These are phyloP conservation scores for Volvariella volvacea DNA, from an alignment of 1,284 basidiomycete species.

Conservation along the genomic window DNA sequence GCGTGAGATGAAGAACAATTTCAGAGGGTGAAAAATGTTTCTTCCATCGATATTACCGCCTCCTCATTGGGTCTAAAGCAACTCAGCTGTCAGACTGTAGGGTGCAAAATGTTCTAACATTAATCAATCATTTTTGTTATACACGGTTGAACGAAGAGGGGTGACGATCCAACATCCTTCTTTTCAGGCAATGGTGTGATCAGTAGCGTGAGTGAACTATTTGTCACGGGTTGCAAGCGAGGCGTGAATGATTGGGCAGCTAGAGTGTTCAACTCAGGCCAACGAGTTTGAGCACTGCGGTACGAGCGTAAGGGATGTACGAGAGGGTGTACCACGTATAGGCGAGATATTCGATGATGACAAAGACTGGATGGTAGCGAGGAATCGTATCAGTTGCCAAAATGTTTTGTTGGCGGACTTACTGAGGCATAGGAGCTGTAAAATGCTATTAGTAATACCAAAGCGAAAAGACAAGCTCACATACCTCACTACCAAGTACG, in stretches of 20 bases:
- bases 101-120: background rate
- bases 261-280: conserved; percentile 38
- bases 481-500: conserved; percentile 58
- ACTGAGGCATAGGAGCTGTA: conserved; percentile 29
- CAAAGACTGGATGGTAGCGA: conserved; percentile 56
- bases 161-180: no score
- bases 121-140: no score
- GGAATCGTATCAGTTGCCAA: conserved; percentile 38
- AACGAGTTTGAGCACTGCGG: conserved; percentile 60
- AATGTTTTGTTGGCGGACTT: conserved; percentile 24
- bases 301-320: conserved; percentile 85
- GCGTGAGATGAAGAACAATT: conserved; percentile 81
- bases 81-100: conserved; percentile 6
- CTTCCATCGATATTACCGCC: background rate
- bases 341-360: conserved; percentile 79
- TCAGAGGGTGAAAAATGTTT: conserved; percentile 35
- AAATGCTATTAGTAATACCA: conserved; percentile 6
- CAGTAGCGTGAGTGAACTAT: no score
- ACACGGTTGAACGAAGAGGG: no score
- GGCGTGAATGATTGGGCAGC: no score
- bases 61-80: background rate
- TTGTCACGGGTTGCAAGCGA: no score
- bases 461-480: conserved; percentile 18
- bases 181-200: no score
- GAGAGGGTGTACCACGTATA: conserved; percentile 80